Evolutionary conservation across 129 eudicot genomes (phyloP).

Genomic region (Cynara cardunculus): DNA sequence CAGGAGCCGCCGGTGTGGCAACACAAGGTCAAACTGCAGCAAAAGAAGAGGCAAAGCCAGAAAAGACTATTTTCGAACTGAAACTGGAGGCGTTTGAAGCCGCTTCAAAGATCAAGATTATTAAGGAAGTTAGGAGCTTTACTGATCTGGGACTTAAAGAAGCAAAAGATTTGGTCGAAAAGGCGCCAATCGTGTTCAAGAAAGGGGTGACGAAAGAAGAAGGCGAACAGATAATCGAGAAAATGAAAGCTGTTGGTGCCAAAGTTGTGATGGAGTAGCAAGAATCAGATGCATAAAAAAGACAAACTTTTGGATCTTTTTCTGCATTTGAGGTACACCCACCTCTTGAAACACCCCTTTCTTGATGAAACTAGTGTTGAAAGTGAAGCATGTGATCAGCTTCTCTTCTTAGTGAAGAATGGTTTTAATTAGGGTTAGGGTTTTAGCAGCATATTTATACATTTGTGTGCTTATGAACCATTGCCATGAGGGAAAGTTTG

Average conservation of each 20-base stretch:
- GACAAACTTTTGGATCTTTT: slow-evolving; percentile 11
- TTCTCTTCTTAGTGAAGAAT: not conserved
- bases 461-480: slow-evolving; percentile 21
- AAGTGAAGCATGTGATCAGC: not conserved
- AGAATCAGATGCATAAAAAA: not conserved
- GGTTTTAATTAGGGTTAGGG: slow-evolving; percentile 11
- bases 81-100: slow-evolving; percentile 80
- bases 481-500: slow-evolving; percentile 4
- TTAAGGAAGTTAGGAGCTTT: slow-evolving; percentile 68
- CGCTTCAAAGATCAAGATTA: slow-evolving; percentile 72
- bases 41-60: slow-evolving; percentile 54
- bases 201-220: slow-evolving; percentile 85
- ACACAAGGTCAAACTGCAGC: slow-evolving; percentile 36
- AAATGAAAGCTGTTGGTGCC: slow-evolving; percentile 88
- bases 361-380: not conserved
- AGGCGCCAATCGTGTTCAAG: slow-evolving; percentile 67
- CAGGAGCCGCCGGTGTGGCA: slow-evolving; percentile 55
- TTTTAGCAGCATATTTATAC: slow-evolving; percentile 19
- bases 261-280: slow-evolving; percentile 71
- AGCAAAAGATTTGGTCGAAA: slow-evolving; percentile 90
- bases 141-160: slow-evolving; percentile 90
- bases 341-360: not conserved
- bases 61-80: slow-evolving; percentile 78
- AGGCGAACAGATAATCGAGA: slow-evolving; percentile 73
- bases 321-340: slow-evolving; percentile 16